Conservation (phyloP, 257 asterid genomes). For the Nicotiana noctiflora region DNA sequence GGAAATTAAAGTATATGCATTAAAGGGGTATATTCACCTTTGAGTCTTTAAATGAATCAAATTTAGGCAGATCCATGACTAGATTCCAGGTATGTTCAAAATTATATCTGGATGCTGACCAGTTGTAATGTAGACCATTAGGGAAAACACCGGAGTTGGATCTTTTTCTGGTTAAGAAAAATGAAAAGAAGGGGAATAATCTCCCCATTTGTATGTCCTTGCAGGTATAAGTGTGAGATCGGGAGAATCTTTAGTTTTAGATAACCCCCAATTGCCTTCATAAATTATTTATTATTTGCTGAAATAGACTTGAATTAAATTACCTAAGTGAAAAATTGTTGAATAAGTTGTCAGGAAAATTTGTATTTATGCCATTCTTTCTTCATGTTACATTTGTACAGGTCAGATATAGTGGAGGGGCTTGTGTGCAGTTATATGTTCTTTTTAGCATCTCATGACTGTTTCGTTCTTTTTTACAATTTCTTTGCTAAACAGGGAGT, state of each 20-base stretch:
- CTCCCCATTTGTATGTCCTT: neutral
- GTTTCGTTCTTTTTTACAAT: neutral
- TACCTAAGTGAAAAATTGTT: neutral
- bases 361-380: neutral
- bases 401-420: neutral
- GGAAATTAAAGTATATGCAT: neutral
- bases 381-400: neutral
- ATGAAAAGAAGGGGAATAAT: neutral
- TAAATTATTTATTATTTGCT: too few species aligned
- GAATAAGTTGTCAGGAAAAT: neutral
- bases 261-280: neutral
- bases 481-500: constrained; percentile 52
- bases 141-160: too few species aligned
- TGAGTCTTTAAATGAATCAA: neutral
- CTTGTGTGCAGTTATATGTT: neutral
- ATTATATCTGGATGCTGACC: neutral
- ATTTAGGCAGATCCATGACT: neutral
- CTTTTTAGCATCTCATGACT: neutral
- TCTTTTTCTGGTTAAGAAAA: too few species aligned
- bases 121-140: too few species aligned
- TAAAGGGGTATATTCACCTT: neutral
- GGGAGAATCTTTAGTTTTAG: neutral
- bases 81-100: neutral
- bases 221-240: neutral
- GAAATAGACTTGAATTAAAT: neutral